Base-by-base conservation (phyloP, 805 yeast species). In the Kodamaea leandrae region DNA sequence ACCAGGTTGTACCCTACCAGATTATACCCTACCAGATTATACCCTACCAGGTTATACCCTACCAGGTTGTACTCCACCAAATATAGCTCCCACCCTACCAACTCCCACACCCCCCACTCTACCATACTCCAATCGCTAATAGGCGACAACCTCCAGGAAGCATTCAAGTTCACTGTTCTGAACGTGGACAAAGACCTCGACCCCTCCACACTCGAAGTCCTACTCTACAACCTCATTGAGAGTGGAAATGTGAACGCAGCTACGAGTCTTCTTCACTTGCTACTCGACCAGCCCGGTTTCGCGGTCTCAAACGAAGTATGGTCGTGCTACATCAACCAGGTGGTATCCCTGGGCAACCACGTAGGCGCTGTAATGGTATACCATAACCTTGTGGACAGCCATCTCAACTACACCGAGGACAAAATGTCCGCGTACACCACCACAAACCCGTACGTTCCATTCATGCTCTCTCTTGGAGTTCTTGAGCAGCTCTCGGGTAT, bases 371-470 rank as follows among this genome's bases (percentile, higher is more conserved):
- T 53, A 4, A 41, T 66, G 33, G 52, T 66, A 2, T 69, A 59
- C 44, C 71, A 69, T 45, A 63, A 64, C 30, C 39, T 69, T 7
- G 53, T 69, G 3, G 64, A 61, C 34, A 60, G 64, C 28, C 34
- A 45, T 32, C 24, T 33, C n/a, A 39, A 46, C 24, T 57, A 56
- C 38, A 16, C 26, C 5, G 45, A 42, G 17, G 47, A 43, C 13
- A 28, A 37, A 4, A 30, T 43, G 13, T 33, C 53, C 1, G 35
- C 36, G 4, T 44, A 49, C n/a, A 34, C 35, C 23, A 42, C 38
- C 4, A 47, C 44, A 2, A 60, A 58, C 35, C 49, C 48, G 18
- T 6, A 30, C 18, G 27, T 58, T 2, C 69, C 72, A 2, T 69
- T 66, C 45, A 49, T 69, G n/a, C 37, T 69, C 3, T 41, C 59